Percentiles rank a stretch among this genome's conserved stretches.
phyloP scores from a whole-genome alignment of 2,329 filamentous ascomycete genomes.

The Xylariaceae sp. region DNA sequence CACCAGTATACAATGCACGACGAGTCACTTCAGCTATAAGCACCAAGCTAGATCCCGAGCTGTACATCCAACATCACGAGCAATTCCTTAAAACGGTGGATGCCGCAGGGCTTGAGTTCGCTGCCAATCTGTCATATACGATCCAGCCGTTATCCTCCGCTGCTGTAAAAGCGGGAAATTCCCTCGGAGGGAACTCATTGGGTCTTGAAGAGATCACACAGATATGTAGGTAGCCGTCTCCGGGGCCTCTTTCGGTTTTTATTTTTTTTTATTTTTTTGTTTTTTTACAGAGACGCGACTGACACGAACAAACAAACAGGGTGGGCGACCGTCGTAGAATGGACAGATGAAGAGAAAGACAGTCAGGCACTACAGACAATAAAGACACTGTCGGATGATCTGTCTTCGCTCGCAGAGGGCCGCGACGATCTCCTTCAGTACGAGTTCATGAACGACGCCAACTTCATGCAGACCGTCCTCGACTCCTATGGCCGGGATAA shows the following conservation, averaged over 20 bases:
- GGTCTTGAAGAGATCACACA: neutral
- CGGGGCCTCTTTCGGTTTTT: no score
- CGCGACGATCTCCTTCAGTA: neutral
- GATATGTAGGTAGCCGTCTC: neutral
- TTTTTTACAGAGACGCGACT: no score
- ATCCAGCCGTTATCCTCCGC: conserved; percentile 1
- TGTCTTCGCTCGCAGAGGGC: neutral
- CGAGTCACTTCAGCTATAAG: neutral
- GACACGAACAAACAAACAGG: neutral
- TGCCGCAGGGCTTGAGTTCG: neutral
- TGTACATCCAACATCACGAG: neutral
- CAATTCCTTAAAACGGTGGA: neutral
- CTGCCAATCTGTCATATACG: neutral
- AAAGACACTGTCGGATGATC: no score
- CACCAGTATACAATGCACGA: neutral
- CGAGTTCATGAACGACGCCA: conserved; percentile 1
- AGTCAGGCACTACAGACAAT: neutral
- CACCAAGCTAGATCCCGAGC: neutral
- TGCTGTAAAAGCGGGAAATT: neutral
- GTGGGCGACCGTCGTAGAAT: neutral
- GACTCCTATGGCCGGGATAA: neutral
- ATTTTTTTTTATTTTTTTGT: no score
- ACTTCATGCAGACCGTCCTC: neutral
- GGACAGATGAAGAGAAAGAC: neutral
- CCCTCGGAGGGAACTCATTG: neutral